Base-by-base conservation (phyloP, 2,329 filamentous ascomycete genomes). In the Volutella citrinella region DNA sequence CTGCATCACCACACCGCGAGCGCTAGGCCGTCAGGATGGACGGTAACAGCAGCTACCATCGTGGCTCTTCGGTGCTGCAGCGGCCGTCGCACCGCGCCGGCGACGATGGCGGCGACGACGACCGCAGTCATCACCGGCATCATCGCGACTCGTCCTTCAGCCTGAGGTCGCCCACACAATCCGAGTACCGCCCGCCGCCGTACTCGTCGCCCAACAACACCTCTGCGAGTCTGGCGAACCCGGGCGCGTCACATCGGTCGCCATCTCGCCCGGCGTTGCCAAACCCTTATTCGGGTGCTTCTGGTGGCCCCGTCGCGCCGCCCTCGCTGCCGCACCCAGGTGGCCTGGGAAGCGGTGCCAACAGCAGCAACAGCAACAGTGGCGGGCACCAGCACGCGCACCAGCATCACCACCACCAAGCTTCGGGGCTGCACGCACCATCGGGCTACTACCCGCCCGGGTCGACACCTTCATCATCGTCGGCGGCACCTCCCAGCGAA, bases 121-220 rank as follows among this genome's bases (percentile, higher is more conserved):
- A 60, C 37, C 56, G 45, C 30, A 35, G 39, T 16, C 48, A 61
- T 38, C 59, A 60, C 34, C 60, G 59, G 34, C 56, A 59, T 35
- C 49, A 53, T 30, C 52, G 59, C 41, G 26, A 32, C 28, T 34
- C 66, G 39, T 56, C 56, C 57, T 72, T 74, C 56, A 68, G 59
- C 54, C 57, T 73, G 56, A 65, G 70, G 54, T 74, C 71, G 40
- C 69, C 70, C 43, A 67, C 69, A 30, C 66, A 66, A 42, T 42
- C 63, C 45, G 65, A 69, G 45, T 68, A 63, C 33, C 57, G 57
- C 43, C 45, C 53, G 32, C 50, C 52, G 49, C 49, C 53, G 43
- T 58, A 54, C 46, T 41, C 54, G 28, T 48, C 52, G 43, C 57
- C 43, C 20, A 49, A 48, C 41, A 36, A 46, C 38, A n/a, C n/a